Evolutionary conservation across 2,329 filamentous ascomycete species (phyloP), one percentile per base, ranked within the genome.

Genomic region (Claviceps purpurea): DNA sequence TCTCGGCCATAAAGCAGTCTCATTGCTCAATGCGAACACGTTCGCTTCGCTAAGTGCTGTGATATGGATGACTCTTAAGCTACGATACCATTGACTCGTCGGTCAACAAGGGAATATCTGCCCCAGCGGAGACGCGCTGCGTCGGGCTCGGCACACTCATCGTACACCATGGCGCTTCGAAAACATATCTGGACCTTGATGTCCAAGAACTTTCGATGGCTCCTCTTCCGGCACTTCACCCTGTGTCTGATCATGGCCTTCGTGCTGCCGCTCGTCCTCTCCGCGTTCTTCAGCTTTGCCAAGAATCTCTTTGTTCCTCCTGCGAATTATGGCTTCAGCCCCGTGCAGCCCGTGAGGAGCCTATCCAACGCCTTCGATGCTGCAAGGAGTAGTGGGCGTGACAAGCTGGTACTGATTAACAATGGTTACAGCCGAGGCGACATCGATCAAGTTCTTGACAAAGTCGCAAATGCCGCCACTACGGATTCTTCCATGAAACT

Each of bases 231-330:
- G 5, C 79, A 82, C 63, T 60, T 67, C 20, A 52, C 73, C 5
- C 69, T 75, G 22, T 78, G 79, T 2, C 54, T 74, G 45, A 67
- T 80, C 55, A 77, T 79, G 59, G 76, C 79, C 5, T 74, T 85
- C 49, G 41, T 84, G 20, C 69, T 84, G 1, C 82, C 82, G 2
- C 66, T 84, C 37, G 61, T 76, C 45, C 67, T 85, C 50, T 74
- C 78, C 42, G 68, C 75, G 22, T 81, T 84, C 59, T 73, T 85
- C 55, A 78, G 73, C 50, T 91, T 85, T 65, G 84, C 88, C 16
- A 84, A 87, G 59, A 90, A 90, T 64, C 79, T 95, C 56, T 91
- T 95, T 61, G 78, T 90, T 3, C 84, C 88, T 1, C 84, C 87
- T 1, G 84, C 85, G 1, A 70, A 76, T 3, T 95, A 77, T 61